These are phyloP conservation scores for Boletus rex-veris DNA, from an alignment of 768 basidiomycete genomes.

Conservation along the genomic window DNA sequence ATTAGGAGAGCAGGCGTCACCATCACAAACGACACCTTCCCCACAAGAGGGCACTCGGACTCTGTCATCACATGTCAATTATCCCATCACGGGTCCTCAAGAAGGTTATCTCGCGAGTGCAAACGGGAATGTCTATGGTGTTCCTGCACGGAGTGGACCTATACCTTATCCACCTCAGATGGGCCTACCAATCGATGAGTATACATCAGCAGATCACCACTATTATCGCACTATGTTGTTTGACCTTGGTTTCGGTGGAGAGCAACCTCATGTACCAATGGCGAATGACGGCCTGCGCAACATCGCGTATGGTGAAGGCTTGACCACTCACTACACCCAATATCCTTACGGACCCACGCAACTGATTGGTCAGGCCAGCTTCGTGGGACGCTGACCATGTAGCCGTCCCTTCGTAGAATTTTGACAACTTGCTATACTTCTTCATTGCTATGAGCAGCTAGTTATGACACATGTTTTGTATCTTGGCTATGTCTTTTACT, in stretches of 20 bases:
- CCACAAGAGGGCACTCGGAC: constrained; percentile 16
- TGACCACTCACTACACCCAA: constrained; percentile 34
- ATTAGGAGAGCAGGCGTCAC: constrained; percentile 20
- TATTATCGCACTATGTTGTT: constrained; percentile 77
- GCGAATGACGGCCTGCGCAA: constrained; percentile 25
- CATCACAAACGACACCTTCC: constrained; percentile 24
- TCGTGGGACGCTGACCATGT: constrained; percentile 17
- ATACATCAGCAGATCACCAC: constrained; percentile 52
- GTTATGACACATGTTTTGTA: constrained; percentile 23
- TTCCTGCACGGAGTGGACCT: constrained; percentile 12
- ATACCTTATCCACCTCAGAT: constrained; percentile 30
- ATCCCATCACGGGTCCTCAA: constrained; percentile 13
- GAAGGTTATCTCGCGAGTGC: constrained; percentile 19
- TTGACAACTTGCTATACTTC: not conserved
- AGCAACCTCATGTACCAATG: constrained; percentile 24
- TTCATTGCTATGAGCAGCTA: constrained; percentile 11
- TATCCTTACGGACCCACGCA: constrained; percentile 31
- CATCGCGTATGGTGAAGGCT: constrained; percentile 31
- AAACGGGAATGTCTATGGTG: constrained; percentile 11
- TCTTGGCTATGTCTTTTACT: constrained; percentile 33
- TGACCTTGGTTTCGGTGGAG: constrained; percentile 64
- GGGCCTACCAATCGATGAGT: constrained; percentile 25
- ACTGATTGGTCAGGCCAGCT: constrained; percentile 21
- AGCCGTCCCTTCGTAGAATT: constrained; percentile 1
- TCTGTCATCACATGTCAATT: constrained; percentile 12